These are phyloP conservation scores for Spergularia marina DNA, from an alignment of 148 eudicot species.

Conservation along the genomic window DNA sequence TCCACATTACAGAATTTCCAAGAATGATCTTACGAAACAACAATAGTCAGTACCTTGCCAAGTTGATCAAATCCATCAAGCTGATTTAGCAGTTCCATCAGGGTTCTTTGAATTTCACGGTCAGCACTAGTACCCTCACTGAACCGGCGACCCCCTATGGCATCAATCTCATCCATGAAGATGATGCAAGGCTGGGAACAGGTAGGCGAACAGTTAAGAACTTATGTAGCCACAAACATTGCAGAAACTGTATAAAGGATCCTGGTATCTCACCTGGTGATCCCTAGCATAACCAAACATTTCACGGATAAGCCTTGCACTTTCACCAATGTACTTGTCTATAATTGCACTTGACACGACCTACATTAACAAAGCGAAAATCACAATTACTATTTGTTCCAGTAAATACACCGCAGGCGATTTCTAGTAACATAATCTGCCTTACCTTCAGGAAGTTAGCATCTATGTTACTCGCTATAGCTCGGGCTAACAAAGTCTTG, in stretches of 20 bases:
- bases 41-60: conserved; percentile 61
- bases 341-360: conserved; percentile 98
- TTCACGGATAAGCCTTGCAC: conserved; percentile 96
- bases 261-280: conserved; percentile 62
- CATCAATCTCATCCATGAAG: conserved; percentile 98
- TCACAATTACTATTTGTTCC: background rate
- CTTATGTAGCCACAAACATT: background rate
- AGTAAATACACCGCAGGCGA: background rate
- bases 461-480: conserved; percentile 96
- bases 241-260: background rate
- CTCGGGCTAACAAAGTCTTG: conserved; percentile 91
- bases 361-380: conserved; percentile 30
- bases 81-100: conserved; percentile 93
- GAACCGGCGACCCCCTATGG: conserved; percentile 95
- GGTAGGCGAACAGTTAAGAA: conserved; percentile 1
- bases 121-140: conserved; percentile 99
- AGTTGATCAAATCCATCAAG: conserved; percentile 94
- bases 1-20: background rate
- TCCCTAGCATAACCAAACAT: conserved; percentile 98
- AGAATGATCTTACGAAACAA: background rate
- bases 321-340: conserved; percentile 96
- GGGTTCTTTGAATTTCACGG: conserved; percentile 96
- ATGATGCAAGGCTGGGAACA: conserved; percentile 84
- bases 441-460: conserved; percentile 92
- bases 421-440: background rate